Base-by-base conservation (phyloP, 2,329 filamentous ascomycete species). In the Lanzia echinophila region DNA sequence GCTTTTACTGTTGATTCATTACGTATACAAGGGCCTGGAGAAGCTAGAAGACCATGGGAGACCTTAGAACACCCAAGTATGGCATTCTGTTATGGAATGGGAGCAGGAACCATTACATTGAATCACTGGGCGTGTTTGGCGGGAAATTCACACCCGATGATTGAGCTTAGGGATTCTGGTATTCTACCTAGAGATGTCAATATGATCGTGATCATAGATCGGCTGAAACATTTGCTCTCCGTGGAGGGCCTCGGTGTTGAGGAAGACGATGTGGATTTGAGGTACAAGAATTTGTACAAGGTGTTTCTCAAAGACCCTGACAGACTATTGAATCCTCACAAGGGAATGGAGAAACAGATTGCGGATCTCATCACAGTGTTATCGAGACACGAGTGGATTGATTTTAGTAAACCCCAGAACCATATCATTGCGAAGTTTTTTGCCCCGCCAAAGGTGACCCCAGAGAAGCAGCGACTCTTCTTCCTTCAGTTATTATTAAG, bases 401-500 rank as follows among this genome's bases (percentile, higher is more conserved):
- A 90, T 68, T 88, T 89, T 62, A 86, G 84, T 28, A 73, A 76
- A 34, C 79, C 79, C 3, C 80, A 79, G 63, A 88, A 89, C 62
- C 87, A 90, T 63, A 83, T 89, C 20, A 81, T 85, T 22, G 87
- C 87, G 3, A 82, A 83, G 51, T 89, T 86, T 69, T 86, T 90
- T 56, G 44, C 15, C 3, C 15, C 41, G 2, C 19, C 15, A 24
- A 8, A 44, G 20, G 22, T 44, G 15, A 83, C 84, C 58, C 79
- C 85, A 61, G 63, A 63, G 31, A 54, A 54, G 28, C 86, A 85
- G 62, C 77, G 79, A 56, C 77, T 76, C 24, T 90, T 90, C 71
- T 89, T 88, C 67, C 85, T 88, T 66, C 87, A 90, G 68, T 71
- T 90, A n/a, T 74, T 90, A 3, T 76, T 90, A 41, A 86, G 84